Conservation (phyloP, 306 rosid species). For the Lablab purpureus region DNA sequence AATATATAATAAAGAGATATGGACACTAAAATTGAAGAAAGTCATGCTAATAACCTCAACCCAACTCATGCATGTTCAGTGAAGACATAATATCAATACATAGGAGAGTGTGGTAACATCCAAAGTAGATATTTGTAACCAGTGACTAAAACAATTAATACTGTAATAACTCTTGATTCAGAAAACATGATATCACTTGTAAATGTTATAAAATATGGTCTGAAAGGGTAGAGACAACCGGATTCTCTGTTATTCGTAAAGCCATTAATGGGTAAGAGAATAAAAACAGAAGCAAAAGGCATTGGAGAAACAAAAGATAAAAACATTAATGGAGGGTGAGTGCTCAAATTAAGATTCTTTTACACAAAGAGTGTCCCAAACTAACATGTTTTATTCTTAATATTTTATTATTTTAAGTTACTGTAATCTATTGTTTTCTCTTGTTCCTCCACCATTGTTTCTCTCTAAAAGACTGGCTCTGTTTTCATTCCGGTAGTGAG, state of each 20-base stretch:
- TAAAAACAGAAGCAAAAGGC: slow-evolving; percentile 33
- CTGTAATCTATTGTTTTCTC: slow-evolving; percentile 25
- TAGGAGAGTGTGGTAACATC: slow-evolving; percentile 17
- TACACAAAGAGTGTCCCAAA: slow-evolving; percentile 31
- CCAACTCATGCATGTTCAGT: slow-evolving; percentile 24
- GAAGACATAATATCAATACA: slow-evolving; percentile 22
- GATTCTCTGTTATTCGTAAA: slow-evolving; percentile 46
- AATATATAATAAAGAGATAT: not conserved
- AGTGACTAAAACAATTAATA: slow-evolving; percentile 17
- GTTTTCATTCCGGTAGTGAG: slow-evolving; percentile 47
- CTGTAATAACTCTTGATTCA: slow-evolving; percentile 23
- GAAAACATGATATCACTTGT: slow-evolving; percentile 27
- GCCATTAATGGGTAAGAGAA: slow-evolving; percentile 42
- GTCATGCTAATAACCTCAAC: not conserved
- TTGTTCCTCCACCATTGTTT: slow-evolving; percentile 25
- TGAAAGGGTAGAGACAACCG: slow-evolving; percentile 37
- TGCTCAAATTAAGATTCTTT: slow-evolving; percentile 28
- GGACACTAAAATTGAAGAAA: not conserved
- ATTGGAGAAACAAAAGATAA: slow-evolving; percentile 13
- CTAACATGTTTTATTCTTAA: slow-evolving; percentile 1
- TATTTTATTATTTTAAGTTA: slow-evolving; percentile 15
- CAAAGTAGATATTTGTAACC: not conserved
- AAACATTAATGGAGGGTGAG: slow-evolving; percentile 24
- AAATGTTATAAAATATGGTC: slow-evolving; percentile 38
- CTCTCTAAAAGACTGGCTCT: slow-evolving; percentile 42